Percentiles rank a stretch among this genome's conserved stretches.
Conservation (phyloP, 2,329 filamentous ascomycete species). For the Diaporthe helianthi region DNA sequence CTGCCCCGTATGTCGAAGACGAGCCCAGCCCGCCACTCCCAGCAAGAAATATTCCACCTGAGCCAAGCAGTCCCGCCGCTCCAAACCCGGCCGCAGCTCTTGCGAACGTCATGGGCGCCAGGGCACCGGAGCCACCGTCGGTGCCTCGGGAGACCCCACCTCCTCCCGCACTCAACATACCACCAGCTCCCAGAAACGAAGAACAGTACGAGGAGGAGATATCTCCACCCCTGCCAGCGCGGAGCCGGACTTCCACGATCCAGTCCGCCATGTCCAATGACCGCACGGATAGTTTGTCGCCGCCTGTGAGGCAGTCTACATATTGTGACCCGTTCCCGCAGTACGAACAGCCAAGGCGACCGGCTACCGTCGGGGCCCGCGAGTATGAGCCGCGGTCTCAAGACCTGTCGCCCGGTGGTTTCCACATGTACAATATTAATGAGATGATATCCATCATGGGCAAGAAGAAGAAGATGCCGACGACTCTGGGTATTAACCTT, state of each 20-base stretch:
- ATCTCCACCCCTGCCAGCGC: conserved; percentile 67
- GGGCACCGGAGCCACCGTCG: conserved; percentile 53
- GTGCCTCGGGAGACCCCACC: conserved; percentile 49
- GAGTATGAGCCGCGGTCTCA: conserved; percentile 42
- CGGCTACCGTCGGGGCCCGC: conserved; percentile 15
- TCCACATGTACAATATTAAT: conserved; percentile 95
- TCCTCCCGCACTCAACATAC: conserved; percentile 59
- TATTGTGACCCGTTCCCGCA: conserved; percentile 35
- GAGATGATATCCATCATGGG: conserved; percentile 98
- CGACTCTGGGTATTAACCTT: conserved; percentile 92
- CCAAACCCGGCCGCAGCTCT: conserved; percentile 61
- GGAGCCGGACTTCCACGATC: conserved; percentile 63
- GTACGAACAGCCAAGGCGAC: conserved; percentile 42
- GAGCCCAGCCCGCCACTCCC: conserved; percentile 50
- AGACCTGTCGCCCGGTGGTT: conserved; percentile 75
- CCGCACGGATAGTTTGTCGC: conserved; percentile 41
- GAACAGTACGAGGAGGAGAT: conserved; percentile 72
- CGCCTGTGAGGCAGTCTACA: conserved; percentile 45
- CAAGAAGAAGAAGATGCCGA: conserved; percentile 97
- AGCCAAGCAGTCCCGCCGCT: conserved; percentile 44
- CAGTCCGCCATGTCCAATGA: conserved; percentile 39
- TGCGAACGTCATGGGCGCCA: conserved; percentile 62
- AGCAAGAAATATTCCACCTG: conserved; percentile 42
- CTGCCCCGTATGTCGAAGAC: conserved; percentile 43
- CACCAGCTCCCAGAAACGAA: conserved; percentile 47